phyloP scores from a whole-genome alignment of 2,329 filamentous ascomycete species.

The Paecilomyces sp. region DNA sequence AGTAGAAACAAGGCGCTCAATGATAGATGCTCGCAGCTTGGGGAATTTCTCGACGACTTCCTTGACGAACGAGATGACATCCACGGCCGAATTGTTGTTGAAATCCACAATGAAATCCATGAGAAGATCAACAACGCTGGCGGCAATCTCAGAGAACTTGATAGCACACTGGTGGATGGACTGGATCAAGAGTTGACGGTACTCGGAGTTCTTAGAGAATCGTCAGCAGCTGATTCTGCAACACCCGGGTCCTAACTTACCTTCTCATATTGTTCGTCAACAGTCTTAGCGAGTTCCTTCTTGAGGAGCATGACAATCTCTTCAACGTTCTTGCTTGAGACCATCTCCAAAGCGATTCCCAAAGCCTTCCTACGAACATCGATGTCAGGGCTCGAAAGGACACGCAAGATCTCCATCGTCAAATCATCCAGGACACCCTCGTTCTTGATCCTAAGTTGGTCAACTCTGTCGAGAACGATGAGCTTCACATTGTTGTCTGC shows the following conservation, averaged over 20 bases:
- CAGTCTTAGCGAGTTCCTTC: slow-evolving; percentile 95
- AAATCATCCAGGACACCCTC: slow-evolving; percentile 88
- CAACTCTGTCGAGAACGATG: slow-evolving; percentile 91
- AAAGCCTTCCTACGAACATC: slow-evolving; percentile 92
- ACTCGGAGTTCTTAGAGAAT: slow-evolving; percentile 64
- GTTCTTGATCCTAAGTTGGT: slow-evolving; percentile 78
- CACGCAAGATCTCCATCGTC: slow-evolving; percentile 93
- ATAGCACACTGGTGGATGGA: slow-evolving; percentile 98
- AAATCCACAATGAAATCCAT: slow-evolving; percentile 99
- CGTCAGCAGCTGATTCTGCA: slow-evolving; percentile 13
- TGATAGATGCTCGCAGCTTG: slow-evolving; percentile 75
- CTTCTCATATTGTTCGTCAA: slow-evolving; percentile 98
- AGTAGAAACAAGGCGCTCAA: slow-evolving; percentile 81
- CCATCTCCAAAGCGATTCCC: slow-evolving; percentile 88
- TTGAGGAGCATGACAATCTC: slow-evolving; percentile 94
- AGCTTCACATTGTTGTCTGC: slow-evolving; percentile 99
- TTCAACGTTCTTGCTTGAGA: slow-evolving; percentile 97
- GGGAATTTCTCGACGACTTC: slow-evolving; percentile 99
- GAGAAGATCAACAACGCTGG: slow-evolving; percentile 88
- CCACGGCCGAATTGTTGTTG: slow-evolving; percentile 91
- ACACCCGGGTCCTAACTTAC: slow-evolving; percentile 19
- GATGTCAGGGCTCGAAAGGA: slow-evolving; percentile 89
- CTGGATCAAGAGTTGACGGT: slow-evolving; percentile 90
- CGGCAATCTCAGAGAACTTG: slow-evolving; percentile 96
- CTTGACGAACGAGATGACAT: slow-evolving; percentile 98